Base-by-base conservation (phyloP, 306 rosid species). In the Rubus parviflorus region DNA sequence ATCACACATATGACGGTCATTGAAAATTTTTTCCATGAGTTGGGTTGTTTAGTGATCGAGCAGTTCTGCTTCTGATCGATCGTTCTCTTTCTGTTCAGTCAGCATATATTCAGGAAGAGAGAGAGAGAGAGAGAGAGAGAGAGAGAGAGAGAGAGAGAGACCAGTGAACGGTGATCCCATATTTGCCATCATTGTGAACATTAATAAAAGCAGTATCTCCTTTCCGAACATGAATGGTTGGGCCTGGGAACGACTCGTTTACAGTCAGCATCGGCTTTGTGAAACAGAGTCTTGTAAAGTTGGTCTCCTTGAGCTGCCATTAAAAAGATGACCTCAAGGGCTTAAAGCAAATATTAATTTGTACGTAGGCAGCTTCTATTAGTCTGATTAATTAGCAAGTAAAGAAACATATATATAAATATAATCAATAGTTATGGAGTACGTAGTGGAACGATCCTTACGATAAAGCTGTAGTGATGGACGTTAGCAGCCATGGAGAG, bases 161-260 rank as follows among this genome's bases (percentile, higher is more conserved):
- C 79, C 83, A 75, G 41, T 80, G 83, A 68, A 80, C 48, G 5
- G 83, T 80, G 25, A 80, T 56, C 6, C 83, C 83, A 40, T 80
- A 80, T 7, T 19, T 16, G 3, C 80, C 83, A 0, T 35, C 1
- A 38, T 80, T 80, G 30, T 66, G 74, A 11, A 62, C 83, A 9
- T 54, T 80, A 5, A 80, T 35, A 37, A 42, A 74, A 5, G 75
- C 79, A 1, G 46, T 66, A 25, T 80, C 83, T 25, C 83, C 83
- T 80, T 14, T 65, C 1, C 61, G 60, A 4, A 80, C 70, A 74
- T 13, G 61, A 22, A 80, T 73, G 2, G 83, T 43, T 37, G 79
- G 83, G 3, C 83, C 83, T 11, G 83, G 79, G 43, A 58, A 74
- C 6, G 45, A 19, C 65, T 75, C 69, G 10, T 83, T 83, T 4